Base-by-base conservation (phyloP, 2,329 filamentous ascomycete genomes). In the Pseudogymnoascus sp. region DNA sequence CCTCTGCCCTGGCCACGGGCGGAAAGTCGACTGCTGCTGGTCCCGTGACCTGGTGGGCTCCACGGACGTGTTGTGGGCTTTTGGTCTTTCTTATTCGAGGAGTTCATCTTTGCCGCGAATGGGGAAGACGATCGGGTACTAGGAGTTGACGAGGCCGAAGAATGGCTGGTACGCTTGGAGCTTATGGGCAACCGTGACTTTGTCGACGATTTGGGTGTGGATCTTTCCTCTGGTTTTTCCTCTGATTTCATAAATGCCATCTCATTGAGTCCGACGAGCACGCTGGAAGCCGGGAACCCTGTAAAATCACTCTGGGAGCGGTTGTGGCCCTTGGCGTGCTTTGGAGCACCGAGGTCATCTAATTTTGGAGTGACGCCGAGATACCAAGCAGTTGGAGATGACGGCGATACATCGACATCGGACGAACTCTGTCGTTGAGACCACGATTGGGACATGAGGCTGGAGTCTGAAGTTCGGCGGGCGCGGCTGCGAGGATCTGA, bases 381-480 rank as follows among this genome's bases (percentile, higher is more conserved):
- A 72, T 88, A 87, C 84, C 85, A 88, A 62, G 85, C 84, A 41
- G 83, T 86, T 9, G 87, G 86, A 3, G 87, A 90, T 12, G 82
- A 74, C 12, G 85, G 83, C 64, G 87, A 82, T 61, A 76, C 71
- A 64, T 83, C 80, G 38, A 78, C 74, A 66, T 85, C 78, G 47
- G 84, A 86, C 62, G 80, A 75, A 66, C 79, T 85, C 66, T 82
- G 77, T 60, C 79, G 78, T 65, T 82, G 79, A 54, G 71, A 64
- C 59, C 72, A 69, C 64, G 73, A 76, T 63, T 80, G 74, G 66
- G 79, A 81, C 64, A 81, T 79, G 65, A 88, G 74, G 70, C 81
- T 85, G n/a, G 88, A 86, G 69, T 92, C 89, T 43, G 88, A 90
- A 20, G 86, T 86, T 72, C 87, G 81, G 65, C 87, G 78, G 63